phyloP scores from a whole-genome alignment of 495 filamentous ascomycete genomes.

The Aspergillus carlsbadensis region DNA sequence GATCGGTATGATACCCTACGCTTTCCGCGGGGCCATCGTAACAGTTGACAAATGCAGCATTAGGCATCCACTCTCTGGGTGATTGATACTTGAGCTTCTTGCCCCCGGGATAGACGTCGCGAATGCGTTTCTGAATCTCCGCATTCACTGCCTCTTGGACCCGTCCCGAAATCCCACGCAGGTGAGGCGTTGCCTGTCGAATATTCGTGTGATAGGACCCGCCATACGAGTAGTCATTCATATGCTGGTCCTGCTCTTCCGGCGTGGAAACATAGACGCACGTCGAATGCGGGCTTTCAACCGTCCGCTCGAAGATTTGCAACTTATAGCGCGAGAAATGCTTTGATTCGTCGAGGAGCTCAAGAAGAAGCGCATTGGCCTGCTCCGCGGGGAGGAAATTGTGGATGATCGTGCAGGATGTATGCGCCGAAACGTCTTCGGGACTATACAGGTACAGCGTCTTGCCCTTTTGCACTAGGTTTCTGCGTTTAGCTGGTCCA shows the following conservation, averaged over 20 bases:
- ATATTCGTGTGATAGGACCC: constrained; percentile 72
- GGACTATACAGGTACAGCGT: constrained; percentile 82
- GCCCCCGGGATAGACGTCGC: constrained; percentile 56
- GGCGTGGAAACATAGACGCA: constrained; percentile 75
- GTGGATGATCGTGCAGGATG: constrained; percentile 87
- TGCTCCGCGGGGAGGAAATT: constrained; percentile 75
- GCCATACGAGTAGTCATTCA: constrained; percentile 80
- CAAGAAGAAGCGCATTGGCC: constrained; percentile 69
- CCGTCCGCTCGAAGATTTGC: constrained; percentile 81
- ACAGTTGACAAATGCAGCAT: constrained; percentile 91
- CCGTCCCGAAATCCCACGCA: constrained; percentile 60
- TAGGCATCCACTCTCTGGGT: constrained; percentile 70
- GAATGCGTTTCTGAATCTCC: constrained; percentile 66
- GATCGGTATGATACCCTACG: constrained; percentile 90
- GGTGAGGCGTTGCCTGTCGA: constrained; percentile 66
- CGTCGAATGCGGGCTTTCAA: constrained; percentile 76
- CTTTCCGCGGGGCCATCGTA: constrained; percentile 76
- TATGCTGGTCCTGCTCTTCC: constrained; percentile 61
- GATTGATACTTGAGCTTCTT: constrained; percentile 79
- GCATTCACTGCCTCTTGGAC: constrained; percentile 75
- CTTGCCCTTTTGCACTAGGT: constrained; percentile 65
- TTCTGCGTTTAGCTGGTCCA: constrained; percentile 37
- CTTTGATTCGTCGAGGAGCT: constrained; percentile 74
- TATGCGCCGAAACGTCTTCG: constrained; percentile 71
- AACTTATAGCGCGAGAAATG: constrained; percentile 73